Evolutionary conservation across 441 rosid species (phyloP), one percentile per base, ranked within the genome.

Genomic region (Syzygium syzygioides): DNA sequence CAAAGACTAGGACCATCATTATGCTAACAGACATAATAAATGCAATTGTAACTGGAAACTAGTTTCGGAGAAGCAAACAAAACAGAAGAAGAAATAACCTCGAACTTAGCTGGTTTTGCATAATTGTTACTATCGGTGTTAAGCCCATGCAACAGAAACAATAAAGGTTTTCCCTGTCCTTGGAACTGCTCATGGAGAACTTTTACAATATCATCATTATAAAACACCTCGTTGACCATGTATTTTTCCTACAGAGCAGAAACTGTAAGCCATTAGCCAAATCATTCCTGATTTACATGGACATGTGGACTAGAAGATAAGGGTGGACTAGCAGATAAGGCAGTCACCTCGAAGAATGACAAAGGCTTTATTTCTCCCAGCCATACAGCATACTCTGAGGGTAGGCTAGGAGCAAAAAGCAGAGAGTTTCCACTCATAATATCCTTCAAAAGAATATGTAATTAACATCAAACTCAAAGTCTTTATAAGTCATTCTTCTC

Each of bases 371-470:
- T 96, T 93, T 95, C 95, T 85, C 99, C 99, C 92, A 96, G 87
- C 99, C 99, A 98, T 71, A 98, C 97, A 88, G 99, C 99, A 91
- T 98, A 98, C 55, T 96, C 97, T 86, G 93, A 93, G 86, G 98
- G 95, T 88, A 96, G 91, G 85, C 98, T 92, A 54, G 99, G 99
- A 86, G 93, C 95, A 90, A 97, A 96, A 59, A 97, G 95, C 87
- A 97, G 90, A 86, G 99, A 94, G 41, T 94, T 93, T 87, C 99
- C 98, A 76, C 94, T 96, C 45, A 90, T 94, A 89, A 97, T 91
- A 89, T 97, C 99, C 99, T 97, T 93, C 80, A 91, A 88, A 79
- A 71, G 32, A 88, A 9, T 60, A 28, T 17, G 80, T 60, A 68
- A 85, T 48, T 15, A 59, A 86, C 30, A 87, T 71, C 68, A 90